Conservation (phyloP, 257 asterid species). For the Jacaranda mimosifolia region DNA sequence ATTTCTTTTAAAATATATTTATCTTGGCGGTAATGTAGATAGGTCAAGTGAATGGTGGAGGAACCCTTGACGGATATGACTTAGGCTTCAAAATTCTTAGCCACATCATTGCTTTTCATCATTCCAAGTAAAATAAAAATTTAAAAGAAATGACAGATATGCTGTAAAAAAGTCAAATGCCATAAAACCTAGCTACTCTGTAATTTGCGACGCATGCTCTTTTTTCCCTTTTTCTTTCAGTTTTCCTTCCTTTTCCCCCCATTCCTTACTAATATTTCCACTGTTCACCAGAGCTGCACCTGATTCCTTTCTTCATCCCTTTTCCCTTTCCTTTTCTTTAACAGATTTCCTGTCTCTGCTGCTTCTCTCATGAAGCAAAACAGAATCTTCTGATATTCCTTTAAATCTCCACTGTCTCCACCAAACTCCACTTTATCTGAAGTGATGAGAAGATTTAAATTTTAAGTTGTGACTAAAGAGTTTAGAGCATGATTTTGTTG, state of each 20-base stretch:
- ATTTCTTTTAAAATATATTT: not conserved
- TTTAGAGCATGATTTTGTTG: not conserved
- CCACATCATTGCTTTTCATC: not conserved
- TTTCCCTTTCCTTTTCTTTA: not conserved
- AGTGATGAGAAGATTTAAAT: not conserved
- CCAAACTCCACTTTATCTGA: not conserved
- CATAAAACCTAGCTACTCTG: not conserved
- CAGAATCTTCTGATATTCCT: not conserved
- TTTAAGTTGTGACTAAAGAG: not conserved
- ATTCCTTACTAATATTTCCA: not conserved
- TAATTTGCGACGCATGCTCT: not conserved
- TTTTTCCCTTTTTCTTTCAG: not conserved
- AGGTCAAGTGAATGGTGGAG: not conserved
- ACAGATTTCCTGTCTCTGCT: not conserved
- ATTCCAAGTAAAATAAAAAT: too few species aligned
- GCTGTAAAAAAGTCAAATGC: not conserved
- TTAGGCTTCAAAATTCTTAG: not conserved
- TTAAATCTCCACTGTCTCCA: not conserved
- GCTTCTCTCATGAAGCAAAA: not conserved
- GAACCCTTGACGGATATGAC: not conserved
- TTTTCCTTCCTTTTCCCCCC: not conserved
- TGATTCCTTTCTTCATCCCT: not conserved
- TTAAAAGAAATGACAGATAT: not conserved
- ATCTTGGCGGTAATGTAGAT: not conserved
- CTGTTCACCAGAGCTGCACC: not conserved